Conservation (phyloP, 179 eudicot genomes). For the Dionaea muscipula region DNA sequence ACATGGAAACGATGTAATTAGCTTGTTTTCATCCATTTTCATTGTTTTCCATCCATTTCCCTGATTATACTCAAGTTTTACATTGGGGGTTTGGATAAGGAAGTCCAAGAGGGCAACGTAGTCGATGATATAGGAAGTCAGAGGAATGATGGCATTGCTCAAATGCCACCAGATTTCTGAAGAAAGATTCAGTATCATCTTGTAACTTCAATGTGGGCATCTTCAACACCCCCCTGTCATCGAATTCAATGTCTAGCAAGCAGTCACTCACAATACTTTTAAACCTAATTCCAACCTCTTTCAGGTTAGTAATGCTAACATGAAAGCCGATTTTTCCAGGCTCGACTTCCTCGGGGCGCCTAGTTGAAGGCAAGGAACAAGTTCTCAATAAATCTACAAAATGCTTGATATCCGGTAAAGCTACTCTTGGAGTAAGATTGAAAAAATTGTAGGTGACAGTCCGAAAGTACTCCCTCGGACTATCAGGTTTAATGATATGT, state of each 20-base stretch:
- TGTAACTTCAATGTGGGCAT: slow-evolving; percentile 18
- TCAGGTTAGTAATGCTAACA: slow-evolving; percentile 14
- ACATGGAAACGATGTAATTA: too few relatives aligned
- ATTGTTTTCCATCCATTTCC: too few relatives aligned
- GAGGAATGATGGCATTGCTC: slow-evolving; percentile 27
- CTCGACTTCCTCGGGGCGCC: not conserved
- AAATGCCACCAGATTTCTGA: slow-evolving; percentile 26
- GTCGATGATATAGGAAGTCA: slow-evolving; percentile 27
- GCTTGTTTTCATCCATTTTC: too few relatives aligned
- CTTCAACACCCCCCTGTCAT: slow-evolving; percentile 13
- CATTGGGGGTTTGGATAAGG: slow-evolving; percentile 26
- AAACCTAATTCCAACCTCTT: slow-evolving; percentile 24
- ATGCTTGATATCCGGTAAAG: slow-evolving; percentile 11
- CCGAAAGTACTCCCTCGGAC: not conserved
- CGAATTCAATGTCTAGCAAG: slow-evolving; percentile 12
- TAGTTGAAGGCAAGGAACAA: slow-evolving; percentile 17
- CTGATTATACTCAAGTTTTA: too few relatives aligned
- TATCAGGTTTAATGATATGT: not conserved
- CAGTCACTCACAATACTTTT: not conserved
- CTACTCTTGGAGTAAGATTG: not conserved
- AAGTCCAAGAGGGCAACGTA: slow-evolving; percentile 29
- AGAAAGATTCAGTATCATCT: slow-evolving; percentile 20
- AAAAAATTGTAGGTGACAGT: slow-evolving; percentile 12
- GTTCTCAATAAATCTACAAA: slow-evolving; percentile 19
- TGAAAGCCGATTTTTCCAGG: slow-evolving; percentile 8